Evolutionary conservation across 2,329 filamentous ascomycete species (phyloP), one percentile per base, ranked within the genome.

Genomic region (Aureobasidium melanogenum): DNA sequence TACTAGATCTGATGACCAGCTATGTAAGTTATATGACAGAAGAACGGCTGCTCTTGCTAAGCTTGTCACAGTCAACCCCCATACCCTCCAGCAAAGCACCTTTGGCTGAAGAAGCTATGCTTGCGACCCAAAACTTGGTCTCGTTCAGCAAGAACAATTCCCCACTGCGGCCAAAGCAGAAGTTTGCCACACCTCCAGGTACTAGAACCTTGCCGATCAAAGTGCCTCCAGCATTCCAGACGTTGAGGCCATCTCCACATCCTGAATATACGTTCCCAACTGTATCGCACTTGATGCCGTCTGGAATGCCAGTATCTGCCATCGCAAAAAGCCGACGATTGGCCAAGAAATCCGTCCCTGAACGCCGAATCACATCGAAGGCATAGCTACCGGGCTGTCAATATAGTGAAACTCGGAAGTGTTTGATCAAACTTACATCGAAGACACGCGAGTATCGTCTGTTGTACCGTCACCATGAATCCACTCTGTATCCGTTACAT

Each of bases 401-500:
- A 39, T 30, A 48, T 39, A 10, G 34, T 48, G 47, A 32, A 19
- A 24, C 26, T 22, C 51, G 24, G 30, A 15, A 17, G 28, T 0
- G 1, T 34, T 26, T 17, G 14, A 2, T 7, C 12, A 17, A 2
- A 64, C 79, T 68, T 68, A 82, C 79, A 84, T 77, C 17, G 76
- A 77, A 2, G 80, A 70, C 0, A 80, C 77, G 7, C 72, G 66
- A 0, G 75, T 77, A 32, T 67, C 65, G 14, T 80, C 79, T 55
- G 71, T 74, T n/a, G 77, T 73, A 0, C 69, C 76, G n/a, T 76
- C 41, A 32, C 67, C 65, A 51, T 64, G 72, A 10, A 69, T 69
- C 8, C 76, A 73, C 1, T 82, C 84, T 0, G 79, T 82, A 65
- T 85, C 82, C 22, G 80, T 78, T 1, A 85, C 70, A 62, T 85